Conservation (phyloP, 768 basidiomycete species). For the Termitomyces sp. region DNA sequence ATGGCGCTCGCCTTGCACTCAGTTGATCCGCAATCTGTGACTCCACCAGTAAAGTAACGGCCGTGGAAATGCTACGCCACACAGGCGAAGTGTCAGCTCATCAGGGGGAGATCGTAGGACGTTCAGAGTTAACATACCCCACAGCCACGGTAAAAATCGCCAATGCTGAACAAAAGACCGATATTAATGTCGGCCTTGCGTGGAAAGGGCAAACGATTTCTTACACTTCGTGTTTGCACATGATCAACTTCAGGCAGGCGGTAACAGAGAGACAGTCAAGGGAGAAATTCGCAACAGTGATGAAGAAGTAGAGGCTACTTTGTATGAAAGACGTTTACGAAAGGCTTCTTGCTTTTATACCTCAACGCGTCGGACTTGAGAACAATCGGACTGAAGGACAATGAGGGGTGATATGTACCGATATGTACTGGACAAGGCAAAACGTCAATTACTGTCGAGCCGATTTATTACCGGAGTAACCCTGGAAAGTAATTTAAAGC, state of each 20-base stretch:
- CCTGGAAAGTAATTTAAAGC: constrained; percentile 14
- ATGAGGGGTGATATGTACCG: too few species aligned
- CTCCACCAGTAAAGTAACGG: constrained; percentile 45
- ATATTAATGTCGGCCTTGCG: not conserved
- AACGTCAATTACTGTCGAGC: constrained; percentile 20
- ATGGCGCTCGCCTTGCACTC: constrained; percentile 36
- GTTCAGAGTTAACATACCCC: constrained; percentile 31
- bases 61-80: constrained; percentile 44
- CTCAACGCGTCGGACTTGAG: constrained; percentile 17
- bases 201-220: constrained; percentile 6
- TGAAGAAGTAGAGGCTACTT: not conserved
- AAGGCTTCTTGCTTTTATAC: constrained; percentile 14
- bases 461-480: constrained; percentile 19
- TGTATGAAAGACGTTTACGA: not conserved
- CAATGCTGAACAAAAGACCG: constrained; percentile 30
- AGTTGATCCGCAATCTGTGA: constrained; percentile 34
- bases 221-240: constrained; percentile 40
- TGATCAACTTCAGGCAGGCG: constrained; percentile 11
- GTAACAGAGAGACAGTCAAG: not conserved
- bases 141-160: constrained; percentile 49
- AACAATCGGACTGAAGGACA: constrained; percentile 16
- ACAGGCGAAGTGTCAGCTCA: constrained; percentile 9
- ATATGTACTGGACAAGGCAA: constrained; percentile 5
- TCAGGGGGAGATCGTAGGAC: not conserved
- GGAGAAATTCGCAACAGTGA: not conserved